phyloP scores from a whole-genome alignment of 2,329 filamentous ascomycete genomes.

The Xylaria sp. region DNA sequence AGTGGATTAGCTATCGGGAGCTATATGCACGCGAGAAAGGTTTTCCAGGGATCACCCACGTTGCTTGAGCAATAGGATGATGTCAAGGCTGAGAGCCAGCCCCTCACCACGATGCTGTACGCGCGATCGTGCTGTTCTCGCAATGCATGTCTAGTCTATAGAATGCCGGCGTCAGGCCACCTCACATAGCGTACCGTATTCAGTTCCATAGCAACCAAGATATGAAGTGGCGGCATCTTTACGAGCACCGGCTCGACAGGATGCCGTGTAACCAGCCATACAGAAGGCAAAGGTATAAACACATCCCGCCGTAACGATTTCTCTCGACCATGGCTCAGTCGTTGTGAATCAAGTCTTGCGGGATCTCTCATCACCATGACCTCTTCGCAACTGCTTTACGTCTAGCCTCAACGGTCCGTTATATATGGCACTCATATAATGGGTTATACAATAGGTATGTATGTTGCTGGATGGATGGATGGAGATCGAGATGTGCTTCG shows the following conservation, averaged over 20 bases:
- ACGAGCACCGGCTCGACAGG: constrained; percentile 8
- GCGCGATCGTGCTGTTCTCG: constrained; percentile 23
- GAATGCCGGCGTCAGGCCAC: constrained; percentile 20
- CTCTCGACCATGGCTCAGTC: not conserved
- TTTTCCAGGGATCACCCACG: constrained; percentile 16
- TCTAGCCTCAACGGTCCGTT: not conserved
- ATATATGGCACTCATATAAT: not conserved
- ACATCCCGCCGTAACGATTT: not conserved
- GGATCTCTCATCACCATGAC: not conserved
- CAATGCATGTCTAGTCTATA: constrained; percentile 16
- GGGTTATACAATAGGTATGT: not conserved
- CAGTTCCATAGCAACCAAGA: constrained; percentile 23
- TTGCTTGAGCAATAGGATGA: constrained; percentile 25
- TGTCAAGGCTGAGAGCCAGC: constrained; percentile 18
- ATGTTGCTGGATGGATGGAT: not conserved
- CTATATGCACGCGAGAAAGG: constrained; percentile 15
- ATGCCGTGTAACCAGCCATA: constrained; percentile 27
- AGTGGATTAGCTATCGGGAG: constrained; percentile 17
- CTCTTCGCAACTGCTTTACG: not conserved
- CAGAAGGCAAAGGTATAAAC: not conserved
- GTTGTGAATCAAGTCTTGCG: not conserved
- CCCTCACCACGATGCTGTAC: constrained; percentile 13
- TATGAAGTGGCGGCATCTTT: constrained; percentile 17
- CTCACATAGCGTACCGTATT: constrained; percentile 13
- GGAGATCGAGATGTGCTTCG: not conserved